Evolutionary conservation across 2,329 filamentous ascomycete species (phyloP), one percentile per base, ranked within the genome.

Genomic region (Penicillium decumbens): DNA sequence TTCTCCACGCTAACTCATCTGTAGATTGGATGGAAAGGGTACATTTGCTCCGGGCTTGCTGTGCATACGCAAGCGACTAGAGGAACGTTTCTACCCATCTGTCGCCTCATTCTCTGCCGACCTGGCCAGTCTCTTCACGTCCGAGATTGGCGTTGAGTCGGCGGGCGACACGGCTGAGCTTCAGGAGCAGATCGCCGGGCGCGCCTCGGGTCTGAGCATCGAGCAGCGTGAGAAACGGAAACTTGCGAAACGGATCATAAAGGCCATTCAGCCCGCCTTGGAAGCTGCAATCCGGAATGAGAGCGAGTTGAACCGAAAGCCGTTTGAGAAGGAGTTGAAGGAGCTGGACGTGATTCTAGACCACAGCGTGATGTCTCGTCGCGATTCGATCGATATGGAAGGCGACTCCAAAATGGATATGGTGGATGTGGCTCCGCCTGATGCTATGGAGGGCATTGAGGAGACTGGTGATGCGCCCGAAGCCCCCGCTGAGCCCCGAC

Each of bases 211-310:
- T 47, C 68, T 74, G 40, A 71, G 66, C 49, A 53, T 78, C 8
- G 89, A 95, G 61, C 82, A 89, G 52, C 87, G 88, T 50, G 88
- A 95, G 59, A 83, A 87, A 53, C 87, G 88, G 62, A 87, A 86
- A 59, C 75, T 95, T n/a, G 89, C 88, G 23, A 95, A 95, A 70
- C 83, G 90, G 24, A 95, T 96, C 53, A 80, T 95, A 57, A 95
- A 89, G 67, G 82, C 84, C 1, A 80, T 95, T 28, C 88, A 95
- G 66, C 83, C 87, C 12, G 79, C 83, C 39, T 75, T 95, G 3
- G 87, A 95, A 66, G 79, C 81, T 47, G 89, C 89, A 0, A 72
- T 90, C 41, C 80, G 80, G 45, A 88, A 88, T 47, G 92, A 97
- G 68, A 84, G 88, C n/a, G 88, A 93, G 52, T 78, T 95, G 37